phyloP scores from a whole-genome alignment of 768 basidiomycete species.

The Rhodotorula babjevae region DNA sequence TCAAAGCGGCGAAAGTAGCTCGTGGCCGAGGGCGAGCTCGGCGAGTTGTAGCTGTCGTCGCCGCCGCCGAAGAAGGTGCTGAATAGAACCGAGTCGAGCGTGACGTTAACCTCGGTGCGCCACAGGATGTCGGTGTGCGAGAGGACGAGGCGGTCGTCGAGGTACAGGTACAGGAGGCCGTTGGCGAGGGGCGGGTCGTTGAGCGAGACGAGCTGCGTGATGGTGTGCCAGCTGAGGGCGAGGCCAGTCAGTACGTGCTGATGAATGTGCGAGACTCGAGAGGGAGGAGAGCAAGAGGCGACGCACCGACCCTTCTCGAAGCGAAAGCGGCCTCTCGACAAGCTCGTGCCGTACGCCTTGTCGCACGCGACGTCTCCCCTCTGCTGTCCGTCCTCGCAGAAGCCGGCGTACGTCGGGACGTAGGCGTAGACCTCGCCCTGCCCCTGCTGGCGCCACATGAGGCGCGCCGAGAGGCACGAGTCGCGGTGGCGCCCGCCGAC shows the following conservation, averaged over 20 bases:
- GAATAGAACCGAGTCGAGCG: constrained; percentile 26
- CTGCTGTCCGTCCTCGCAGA: constrained; percentile 30
- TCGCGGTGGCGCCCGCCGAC: constrained; percentile 19
- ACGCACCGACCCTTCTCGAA: constrained; percentile 42
- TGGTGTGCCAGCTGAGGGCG: constrained; percentile 23
- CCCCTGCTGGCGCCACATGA: constrained; percentile 29
- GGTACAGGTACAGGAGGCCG: constrained; percentile 29
- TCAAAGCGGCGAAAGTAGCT: constrained; percentile 12
- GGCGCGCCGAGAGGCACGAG: constrained; percentile 18
- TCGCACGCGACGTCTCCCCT: constrained; percentile 44
- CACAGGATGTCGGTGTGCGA: constrained; percentile 14
- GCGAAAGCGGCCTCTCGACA: constrained; percentile 45
- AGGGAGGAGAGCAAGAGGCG: not conserved
- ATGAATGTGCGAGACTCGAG: too few relatives aligned
- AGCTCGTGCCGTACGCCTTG: constrained; percentile 46
- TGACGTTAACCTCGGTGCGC: constrained; percentile 5
- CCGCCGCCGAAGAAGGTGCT: constrained; percentile 32
- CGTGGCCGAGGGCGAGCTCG: not conserved
- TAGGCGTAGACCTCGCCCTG: constrained; percentile 46
- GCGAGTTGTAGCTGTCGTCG: not conserved
- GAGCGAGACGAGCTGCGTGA: constrained; percentile 32
- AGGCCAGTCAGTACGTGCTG: too few relatives aligned
- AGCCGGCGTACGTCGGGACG: constrained; percentile 40
- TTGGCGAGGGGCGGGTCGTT: constrained; percentile 21
- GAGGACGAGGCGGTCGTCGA: constrained; percentile 13